phyloP scores from a whole-genome alignment of 2,329 filamentous ascomycete species.

The Parafenestella ontariensis region DNA sequence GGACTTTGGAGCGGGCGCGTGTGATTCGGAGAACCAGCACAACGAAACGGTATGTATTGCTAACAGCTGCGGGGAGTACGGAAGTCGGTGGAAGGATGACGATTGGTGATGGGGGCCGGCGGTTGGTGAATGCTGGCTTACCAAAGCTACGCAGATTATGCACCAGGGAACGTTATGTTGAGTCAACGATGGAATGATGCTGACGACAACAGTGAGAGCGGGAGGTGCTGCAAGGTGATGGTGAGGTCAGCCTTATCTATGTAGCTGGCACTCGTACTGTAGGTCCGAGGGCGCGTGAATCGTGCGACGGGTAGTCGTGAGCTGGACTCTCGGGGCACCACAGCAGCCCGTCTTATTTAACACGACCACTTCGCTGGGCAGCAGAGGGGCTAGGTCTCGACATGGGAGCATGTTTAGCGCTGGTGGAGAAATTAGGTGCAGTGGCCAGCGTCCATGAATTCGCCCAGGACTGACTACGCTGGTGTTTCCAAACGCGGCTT shows the following conservation, averaged over 20 bases:
- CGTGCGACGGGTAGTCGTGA: slow-evolving; percentile 12
- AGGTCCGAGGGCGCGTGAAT: slow-evolving; percentile 12
- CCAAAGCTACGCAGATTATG: slow-evolving; percentile 8
- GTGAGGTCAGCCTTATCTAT: slow-evolving; percentile 39
- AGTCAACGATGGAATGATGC: slow-evolving; percentile 9
- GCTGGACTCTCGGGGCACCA: slow-evolving; percentile 16
- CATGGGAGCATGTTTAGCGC: slow-evolving; percentile 31
- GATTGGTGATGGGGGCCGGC: slow-evolving; percentile 20
- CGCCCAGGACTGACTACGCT: slow-evolving; percentile 17
- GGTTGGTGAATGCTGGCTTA: slow-evolving; percentile 28
- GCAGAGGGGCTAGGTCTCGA: slow-evolving; percentile 27
- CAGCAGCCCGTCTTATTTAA: slow-evolving; percentile 35
- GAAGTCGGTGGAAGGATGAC: slow-evolving; percentile 26
- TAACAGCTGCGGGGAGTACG: slow-evolving; percentile 17
- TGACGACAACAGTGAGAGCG: slow-evolving; percentile 8
- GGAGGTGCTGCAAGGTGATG: slow-evolving; percentile 16
- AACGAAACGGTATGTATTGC: slow-evolving; percentile 12
- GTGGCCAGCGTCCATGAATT: slow-evolving; percentile 11
- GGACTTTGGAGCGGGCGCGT: slow-evolving; percentile 21
- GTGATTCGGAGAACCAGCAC: slow-evolving; percentile 15
- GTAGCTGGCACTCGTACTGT: slow-evolving; percentile 11
- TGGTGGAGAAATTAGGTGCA: slow-evolving; percentile 25
- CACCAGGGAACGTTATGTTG: slow-evolving; percentile 6
- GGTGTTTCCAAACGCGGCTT: slow-evolving; percentile 22
- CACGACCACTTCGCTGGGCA: slow-evolving; percentile 38